Evolutionary conservation across 345 rosid species (phyloP), one percentile per base, ranked within the genome.

Genomic region (Aquilaria malaccensis): DNA sequence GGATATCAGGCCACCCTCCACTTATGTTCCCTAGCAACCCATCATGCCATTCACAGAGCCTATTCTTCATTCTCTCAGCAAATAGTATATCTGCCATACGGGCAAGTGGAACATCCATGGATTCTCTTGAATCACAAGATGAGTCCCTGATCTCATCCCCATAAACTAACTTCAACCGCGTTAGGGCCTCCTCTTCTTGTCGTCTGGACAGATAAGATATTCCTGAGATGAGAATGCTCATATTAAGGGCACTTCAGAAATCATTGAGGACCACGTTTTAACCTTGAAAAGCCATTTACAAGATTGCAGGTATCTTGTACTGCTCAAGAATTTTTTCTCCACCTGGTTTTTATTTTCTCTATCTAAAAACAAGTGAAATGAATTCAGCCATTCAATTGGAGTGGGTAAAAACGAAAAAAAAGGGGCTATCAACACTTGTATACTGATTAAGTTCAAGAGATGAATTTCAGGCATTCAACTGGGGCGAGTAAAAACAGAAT

Each of bases 141-240:
- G 59, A 66, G 62, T 76, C 70, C 9, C 33, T 58, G 10, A 50
- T 50, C 56, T 66, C 85, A 50, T 78, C 69, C 53, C 61, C 58
- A 29, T 73, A 58, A 15, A 56, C 52, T 53, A 29, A 63, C 58
- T 72, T 71, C 68, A 85, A 57, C 46, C 54, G 80, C 67, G 74
- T 72, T 56, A 69, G 61, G 22, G 86, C 84, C 30, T 79, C 82
- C 52, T 69, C 78, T 67, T 89, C 98, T 79, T 80, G 89, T 60
- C 75, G 76, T 85, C 89, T 83, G 81, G 98, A 93, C 78, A 93
- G 77, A 84, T 92, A 92, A 78, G 95, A 85, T 77, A 92, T 65
- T 61, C 98, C 97, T 87, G 95, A 61, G 74, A 86, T 83, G 77
- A 64, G 65, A 83, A 79, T 75, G 58, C 75, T 61, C 72, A 60